Conservation (phyloP, 2,329 filamentous ascomycete species). For the Amesomyces nigricolor region DNA sequence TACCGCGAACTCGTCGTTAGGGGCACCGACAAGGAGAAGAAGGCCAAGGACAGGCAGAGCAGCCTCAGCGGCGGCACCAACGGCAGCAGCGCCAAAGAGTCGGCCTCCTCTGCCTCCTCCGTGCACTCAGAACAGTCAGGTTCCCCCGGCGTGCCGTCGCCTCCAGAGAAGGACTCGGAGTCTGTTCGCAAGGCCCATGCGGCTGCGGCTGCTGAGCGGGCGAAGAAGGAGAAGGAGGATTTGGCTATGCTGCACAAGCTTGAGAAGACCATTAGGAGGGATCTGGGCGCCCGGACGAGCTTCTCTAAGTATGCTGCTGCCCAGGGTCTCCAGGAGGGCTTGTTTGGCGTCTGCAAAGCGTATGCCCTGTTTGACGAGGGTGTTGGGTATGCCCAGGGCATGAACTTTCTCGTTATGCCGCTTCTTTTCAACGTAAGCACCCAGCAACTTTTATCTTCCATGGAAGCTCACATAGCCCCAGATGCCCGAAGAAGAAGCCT, state of each 20-base stretch:
- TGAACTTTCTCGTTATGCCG: slow-evolving; percentile 98
- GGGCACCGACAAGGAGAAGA: slow-evolving; percentile 74
- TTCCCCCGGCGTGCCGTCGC: slow-evolving; percentile 52
- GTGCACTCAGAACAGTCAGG: slow-evolving; percentile 72
- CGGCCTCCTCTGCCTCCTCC: slow-evolving; percentile 76
- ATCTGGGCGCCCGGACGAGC: slow-evolving; percentile 86
- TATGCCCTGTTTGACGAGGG: slow-evolving; percentile 93
- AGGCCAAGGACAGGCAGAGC: slow-evolving; percentile 36
- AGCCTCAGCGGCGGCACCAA: slow-evolving; percentile 46
- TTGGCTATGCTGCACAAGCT: slow-evolving; percentile 67
- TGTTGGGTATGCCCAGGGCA: slow-evolving; percentile 95
- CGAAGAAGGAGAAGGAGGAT: slow-evolving; percentile 76
- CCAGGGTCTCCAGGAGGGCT: slow-evolving; percentile 82
- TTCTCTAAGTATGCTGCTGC: slow-evolving; percentile 94
- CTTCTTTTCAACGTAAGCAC: slow-evolving; percentile 78
- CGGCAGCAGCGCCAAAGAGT: slow-evolving; percentile 57
- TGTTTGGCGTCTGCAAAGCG: slow-evolving; percentile 95
- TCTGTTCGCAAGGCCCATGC: slow-evolving; percentile 60
- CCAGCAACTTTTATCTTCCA: neutral
- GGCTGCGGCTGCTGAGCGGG: slow-evolving; percentile 59
- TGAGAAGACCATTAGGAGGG: slow-evolving; percentile 85
- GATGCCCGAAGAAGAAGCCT: slow-evolving; percentile 97
- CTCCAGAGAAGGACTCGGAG: slow-evolving; percentile 57
- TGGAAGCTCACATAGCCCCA: slow-evolving; percentile 30
- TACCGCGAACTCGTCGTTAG: slow-evolving; percentile 76